These are phyloP conservation scores for Hirsutella minnesotensis DNA, from an alignment of 2,329 filamentous ascomycete genomes.

Conservation along the genomic window DNA sequence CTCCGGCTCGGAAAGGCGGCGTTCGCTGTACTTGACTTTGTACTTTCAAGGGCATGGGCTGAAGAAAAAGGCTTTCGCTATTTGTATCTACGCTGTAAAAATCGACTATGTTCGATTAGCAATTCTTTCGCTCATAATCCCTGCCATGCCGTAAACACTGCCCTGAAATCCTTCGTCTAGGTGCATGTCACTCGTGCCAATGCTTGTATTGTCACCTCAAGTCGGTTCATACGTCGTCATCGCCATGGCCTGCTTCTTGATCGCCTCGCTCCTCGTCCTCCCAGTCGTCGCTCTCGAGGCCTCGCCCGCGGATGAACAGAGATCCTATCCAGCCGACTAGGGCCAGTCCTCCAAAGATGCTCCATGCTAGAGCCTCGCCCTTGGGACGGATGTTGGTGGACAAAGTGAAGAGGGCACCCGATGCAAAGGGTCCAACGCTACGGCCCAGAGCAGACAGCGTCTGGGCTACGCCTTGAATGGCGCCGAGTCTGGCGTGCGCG, in stretches of 20 bases:
- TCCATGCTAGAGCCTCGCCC: slow-evolving; percentile 78
- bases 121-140: too few relatives aligned
- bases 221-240: neutral
- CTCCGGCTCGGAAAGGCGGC: too few relatives aligned
- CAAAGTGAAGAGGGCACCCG: slow-evolving; percentile 74
- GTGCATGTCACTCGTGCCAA: too few relatives aligned
- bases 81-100: too few relatives aligned
- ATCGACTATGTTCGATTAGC: too few relatives aligned
- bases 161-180: too few relatives aligned
- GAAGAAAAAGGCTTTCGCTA: too few relatives aligned
- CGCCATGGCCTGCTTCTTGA: neutral
- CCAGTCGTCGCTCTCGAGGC: slow-evolving; percentile 48
- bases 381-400: slow-evolving; percentile 63
- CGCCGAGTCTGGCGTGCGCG: slow-evolving; percentile 73
- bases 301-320: slow-evolving; percentile 59
- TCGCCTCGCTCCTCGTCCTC: slow-evolving; percentile 11
- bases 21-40: too few relatives aligned
- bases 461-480: slow-evolving; percentile 86
- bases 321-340: slow-evolving; percentile 71
- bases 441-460: slow-evolving; percentile 85
- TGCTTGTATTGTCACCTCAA: too few relatives aligned
- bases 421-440: slow-evolving; percentile 78
- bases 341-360: slow-evolving; percentile 72
- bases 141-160: too few relatives aligned
- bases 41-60: too few relatives aligned